phyloP scores from a whole-genome alignment of 1,139 yeast species.

The Blastobotrys capitulatus region DNA sequence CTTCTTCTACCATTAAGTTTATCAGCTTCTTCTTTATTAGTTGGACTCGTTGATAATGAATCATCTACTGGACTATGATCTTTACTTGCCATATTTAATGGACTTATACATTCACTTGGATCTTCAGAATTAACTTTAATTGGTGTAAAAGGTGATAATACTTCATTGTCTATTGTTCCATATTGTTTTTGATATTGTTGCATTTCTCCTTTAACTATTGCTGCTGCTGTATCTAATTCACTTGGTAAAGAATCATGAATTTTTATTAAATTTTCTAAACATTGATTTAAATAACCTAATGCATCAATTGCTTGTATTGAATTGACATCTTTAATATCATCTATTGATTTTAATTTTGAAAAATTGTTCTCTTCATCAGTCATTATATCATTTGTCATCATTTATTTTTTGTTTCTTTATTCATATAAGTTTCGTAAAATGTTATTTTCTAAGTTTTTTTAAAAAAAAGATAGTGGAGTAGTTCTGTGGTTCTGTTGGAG shows the following conservation, averaged over 20 bases:
- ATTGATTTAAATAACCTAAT: constrained; percentile 21
- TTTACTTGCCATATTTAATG: constrained; percentile 3
- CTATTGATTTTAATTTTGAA: background rate
- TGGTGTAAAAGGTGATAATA: background rate
- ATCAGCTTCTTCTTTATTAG: background rate
- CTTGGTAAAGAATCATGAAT: constrained; percentile 17
- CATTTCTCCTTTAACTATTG: constrained; percentile 8
- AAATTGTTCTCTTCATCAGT: background rate
- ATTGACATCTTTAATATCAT: background rate
- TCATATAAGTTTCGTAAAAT: too few species aligned
- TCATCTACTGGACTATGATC: background rate
- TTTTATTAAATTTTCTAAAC: constrained; percentile 18
- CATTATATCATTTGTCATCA: too few species aligned
- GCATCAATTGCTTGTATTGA: constrained; percentile 22
- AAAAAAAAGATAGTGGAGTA: too few species aligned
- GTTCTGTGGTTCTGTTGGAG: too few species aligned
- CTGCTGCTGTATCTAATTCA: constrained; percentile 13
- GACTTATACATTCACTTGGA: background rate
- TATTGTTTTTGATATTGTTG: background rate
- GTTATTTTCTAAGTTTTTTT: too few species aligned
- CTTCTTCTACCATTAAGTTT: constrained; percentile 7
- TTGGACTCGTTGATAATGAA: constrained; percentile 6
- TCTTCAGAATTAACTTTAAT: background rate
- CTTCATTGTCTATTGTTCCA: background rate
- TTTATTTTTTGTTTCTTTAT: too few species aligned